A percentile compares a stretch with the other conserved stretches of the same genome.
These are phyloP conservation scores for Vigna mungo DNA, from an alignment of 306 rosid species.

Conservation along the genomic window DNA sequence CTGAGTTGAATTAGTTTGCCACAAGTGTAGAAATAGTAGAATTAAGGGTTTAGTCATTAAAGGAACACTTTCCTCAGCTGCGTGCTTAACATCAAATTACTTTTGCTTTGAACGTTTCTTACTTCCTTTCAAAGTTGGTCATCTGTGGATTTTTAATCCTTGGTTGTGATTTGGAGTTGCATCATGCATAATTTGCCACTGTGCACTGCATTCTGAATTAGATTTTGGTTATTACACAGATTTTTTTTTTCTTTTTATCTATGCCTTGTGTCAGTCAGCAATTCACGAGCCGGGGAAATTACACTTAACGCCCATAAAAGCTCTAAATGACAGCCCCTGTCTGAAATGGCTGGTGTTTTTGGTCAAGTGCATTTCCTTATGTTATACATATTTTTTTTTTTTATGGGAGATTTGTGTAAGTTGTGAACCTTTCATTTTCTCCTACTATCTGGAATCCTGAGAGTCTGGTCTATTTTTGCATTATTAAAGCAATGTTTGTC, in stretches of 20 bases:
- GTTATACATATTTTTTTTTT: background rate
- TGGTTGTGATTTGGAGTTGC: background rate
- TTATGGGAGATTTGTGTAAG: background rate
- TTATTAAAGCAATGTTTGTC: constrained; percentile 9
- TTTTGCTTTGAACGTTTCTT: background rate
- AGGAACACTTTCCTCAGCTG: constrained; percentile 21
- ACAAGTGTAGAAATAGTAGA: background rate
- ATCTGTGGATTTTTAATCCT: background rate
- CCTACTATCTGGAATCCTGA: constrained; percentile 19
- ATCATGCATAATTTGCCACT: background rate
- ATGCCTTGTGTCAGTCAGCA: background rate
- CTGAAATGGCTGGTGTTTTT: constrained; percentile 23
- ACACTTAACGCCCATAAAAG: constrained; percentile 14
- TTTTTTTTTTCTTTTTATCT: background rate
- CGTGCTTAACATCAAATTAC: constrained; percentile 3
- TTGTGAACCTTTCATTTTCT: constrained; percentile 23
- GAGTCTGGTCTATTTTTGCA: constrained; percentile 17
- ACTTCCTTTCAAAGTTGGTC: background rate
- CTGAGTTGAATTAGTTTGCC: background rate
- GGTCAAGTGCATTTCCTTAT: background rate
- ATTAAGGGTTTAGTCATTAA: background rate
- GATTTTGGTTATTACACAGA: constrained; percentile 12
- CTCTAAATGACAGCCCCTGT: background rate
- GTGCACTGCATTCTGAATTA: background rate
- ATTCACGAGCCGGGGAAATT: constrained; percentile 16